Conservation (phyloP, 2,329 filamentous ascomycete genomes). For the Aspergillus phoenicis region DNA sequence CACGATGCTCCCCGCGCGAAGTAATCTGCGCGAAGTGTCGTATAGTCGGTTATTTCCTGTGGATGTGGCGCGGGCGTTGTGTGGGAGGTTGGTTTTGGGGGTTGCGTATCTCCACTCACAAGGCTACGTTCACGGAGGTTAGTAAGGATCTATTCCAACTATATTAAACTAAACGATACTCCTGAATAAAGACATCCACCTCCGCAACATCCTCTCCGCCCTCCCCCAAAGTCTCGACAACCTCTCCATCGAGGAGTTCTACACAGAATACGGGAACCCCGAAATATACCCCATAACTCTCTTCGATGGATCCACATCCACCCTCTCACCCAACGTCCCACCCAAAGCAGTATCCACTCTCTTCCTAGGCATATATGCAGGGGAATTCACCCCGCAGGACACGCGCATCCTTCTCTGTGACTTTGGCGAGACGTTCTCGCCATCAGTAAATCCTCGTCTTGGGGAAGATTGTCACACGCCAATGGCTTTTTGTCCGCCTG, state of each 20-base stretch:
- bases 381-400: conserved; percentile 32
- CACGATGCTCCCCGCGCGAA: conserved; percentile 24
- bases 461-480: conserved; percentile 28
- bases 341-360: conserved; percentile 29
- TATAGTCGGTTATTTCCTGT: conserved; percentile 31
- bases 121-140: conserved; percentile 33
- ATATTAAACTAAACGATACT: no score
- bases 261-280: conserved; percentile 30
- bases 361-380: conserved; percentile 30
- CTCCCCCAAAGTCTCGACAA: conserved; percentile 29
- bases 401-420: conserved; percentile 35
- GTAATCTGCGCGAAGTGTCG: conserved; percentile 32
- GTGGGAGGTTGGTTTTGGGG: conserved; percentile 24
- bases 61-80: conserved; percentile 30
- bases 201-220: conserved; percentile 30
- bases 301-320: background rate
- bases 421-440: conserved; percentile 25
- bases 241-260: conserved; percentile 36
- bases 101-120: conserved; percentile 30
- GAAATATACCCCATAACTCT: no score
- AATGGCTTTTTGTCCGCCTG: conserved; percentile 16
- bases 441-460: conserved; percentile 13
- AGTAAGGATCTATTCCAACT: no score
- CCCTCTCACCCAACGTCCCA: conserved; percentile 26
- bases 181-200: conserved; percentile 30